A percentile compares a stretch with the other conserved stretches of the same genome.
phyloP scores from a whole-genome alignment of 2,329 filamentous ascomycete species.

The Colletotrichum musae region DNA sequence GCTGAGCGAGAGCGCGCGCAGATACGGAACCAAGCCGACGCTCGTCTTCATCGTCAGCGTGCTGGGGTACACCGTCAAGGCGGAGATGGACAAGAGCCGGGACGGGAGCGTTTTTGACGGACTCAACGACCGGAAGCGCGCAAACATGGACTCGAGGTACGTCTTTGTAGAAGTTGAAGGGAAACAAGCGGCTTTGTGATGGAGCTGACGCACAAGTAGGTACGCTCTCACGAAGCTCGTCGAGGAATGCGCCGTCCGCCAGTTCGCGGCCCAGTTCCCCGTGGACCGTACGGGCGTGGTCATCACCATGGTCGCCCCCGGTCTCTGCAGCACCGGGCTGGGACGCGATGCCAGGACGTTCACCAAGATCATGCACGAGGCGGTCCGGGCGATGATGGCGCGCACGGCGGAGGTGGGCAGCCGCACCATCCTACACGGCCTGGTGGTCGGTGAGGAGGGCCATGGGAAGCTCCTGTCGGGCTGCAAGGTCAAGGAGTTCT shows the following conservation, averaged over 20 bases:
- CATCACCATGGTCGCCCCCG: slow-evolving; percentile 51
- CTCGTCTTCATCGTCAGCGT: slow-evolving; percentile 45
- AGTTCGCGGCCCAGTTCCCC: slow-evolving; percentile 47
- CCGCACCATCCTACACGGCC: slow-evolving; percentile 47
- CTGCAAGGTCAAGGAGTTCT: slow-evolving; percentile 47
- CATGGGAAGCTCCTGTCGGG: slow-evolving; percentile 47
- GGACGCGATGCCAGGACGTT: slow-evolving; percentile 18
- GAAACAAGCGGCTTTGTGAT: too few relatives aligned
- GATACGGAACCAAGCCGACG: slow-evolving; percentile 45
- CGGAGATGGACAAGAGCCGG: slow-evolving; percentile 42
- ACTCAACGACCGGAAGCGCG: slow-evolving; percentile 47
- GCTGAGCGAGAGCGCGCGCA: slow-evolving; percentile 44
- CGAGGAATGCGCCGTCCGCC: slow-evolving; percentile 44
- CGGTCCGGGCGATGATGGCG: slow-evolving; percentile 23
- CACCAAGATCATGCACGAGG: slow-evolving; percentile 12
- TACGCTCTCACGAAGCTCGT: slow-evolving; percentile 48
- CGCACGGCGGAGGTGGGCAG: slow-evolving; percentile 48
- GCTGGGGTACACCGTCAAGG: slow-evolving; percentile 34
- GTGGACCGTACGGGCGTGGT: slow-evolving; percentile 48
- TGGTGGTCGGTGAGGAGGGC: slow-evolving; percentile 45
- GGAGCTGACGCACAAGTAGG: too few relatives aligned
- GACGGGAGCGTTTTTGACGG: slow-evolving; percentile 46
- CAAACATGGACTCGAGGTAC: slow-evolving; percentile 27
- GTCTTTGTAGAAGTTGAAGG: too few relatives aligned
- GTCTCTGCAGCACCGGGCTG: slow-evolving; percentile 48